These are phyloP conservation scores for Cucurbita maxima DNA, from an alignment of 306 rosid species.

Conservation along the genomic window DNA sequence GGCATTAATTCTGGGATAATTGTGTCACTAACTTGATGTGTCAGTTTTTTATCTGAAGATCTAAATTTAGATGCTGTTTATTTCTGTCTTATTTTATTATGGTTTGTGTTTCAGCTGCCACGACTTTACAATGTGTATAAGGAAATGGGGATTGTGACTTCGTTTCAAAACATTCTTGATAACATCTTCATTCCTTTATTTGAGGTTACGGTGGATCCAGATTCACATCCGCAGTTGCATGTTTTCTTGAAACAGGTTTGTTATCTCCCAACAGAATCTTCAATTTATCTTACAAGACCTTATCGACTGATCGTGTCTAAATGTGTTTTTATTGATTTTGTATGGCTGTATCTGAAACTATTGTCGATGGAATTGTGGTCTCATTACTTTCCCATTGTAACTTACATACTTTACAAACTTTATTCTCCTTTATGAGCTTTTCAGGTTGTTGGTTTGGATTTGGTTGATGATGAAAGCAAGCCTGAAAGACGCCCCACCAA, in stretches of 20 bases:
- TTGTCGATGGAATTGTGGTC: background rate
- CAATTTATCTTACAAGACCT: background rate
- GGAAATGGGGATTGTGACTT: conserved; percentile 97
- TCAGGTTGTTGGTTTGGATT: conserved; percentile 89
- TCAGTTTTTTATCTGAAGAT: background rate
- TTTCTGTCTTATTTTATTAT: conserved; percentile 5
- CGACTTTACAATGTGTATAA: conserved; percentile 81
- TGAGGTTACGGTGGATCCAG: conserved; percentile 91
- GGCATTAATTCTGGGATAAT: background rate
- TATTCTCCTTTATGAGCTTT: background rate
- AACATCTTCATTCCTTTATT: conserved; percentile 88
- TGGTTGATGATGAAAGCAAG: conserved; percentile 93
- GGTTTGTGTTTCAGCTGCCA: conserved; percentile 52
- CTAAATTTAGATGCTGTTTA: background rate
- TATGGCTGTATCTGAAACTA: background rate
- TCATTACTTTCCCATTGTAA: background rate
- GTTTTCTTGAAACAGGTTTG: conserved; percentile 86
- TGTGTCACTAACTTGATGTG: background rate
- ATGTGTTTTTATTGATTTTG: background rate
- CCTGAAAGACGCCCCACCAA: conserved; percentile 98
- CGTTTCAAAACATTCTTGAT: conserved; percentile 94
- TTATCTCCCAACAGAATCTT: background rate
- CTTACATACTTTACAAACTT: background rate
- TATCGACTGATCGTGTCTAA: background rate
- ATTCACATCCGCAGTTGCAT: conserved; percentile 95